These are phyloP conservation scores for Aspergillus novofumigatus DNA, from an alignment of 2,329 filamentous ascomycete species.

Conservation along the genomic window DNA sequence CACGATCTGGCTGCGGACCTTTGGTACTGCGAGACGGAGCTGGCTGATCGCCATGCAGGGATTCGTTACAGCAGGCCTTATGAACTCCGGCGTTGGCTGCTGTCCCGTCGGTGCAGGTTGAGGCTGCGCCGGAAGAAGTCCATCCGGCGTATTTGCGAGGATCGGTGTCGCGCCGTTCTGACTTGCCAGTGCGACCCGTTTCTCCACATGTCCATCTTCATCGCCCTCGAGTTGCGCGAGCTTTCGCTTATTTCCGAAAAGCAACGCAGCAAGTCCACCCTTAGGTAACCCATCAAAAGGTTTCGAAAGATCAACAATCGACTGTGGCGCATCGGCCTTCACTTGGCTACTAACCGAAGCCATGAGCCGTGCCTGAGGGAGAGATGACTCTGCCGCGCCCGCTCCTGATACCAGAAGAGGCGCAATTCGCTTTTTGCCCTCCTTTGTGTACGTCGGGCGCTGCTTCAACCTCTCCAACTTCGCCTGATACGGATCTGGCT, in stretches of 20 bases:
- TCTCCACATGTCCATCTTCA: slow-evolving; percentile 62
- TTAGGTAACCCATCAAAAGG: slow-evolving; percentile 90
- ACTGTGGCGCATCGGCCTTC: slow-evolving; percentile 70
- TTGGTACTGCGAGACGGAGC: slow-evolving; percentile 80
- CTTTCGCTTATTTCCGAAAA: slow-evolving; percentile 92
- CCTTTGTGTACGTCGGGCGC: slow-evolving; percentile 89
- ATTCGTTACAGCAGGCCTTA: slow-evolving; percentile 82
- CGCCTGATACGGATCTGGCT: slow-evolving; percentile 52
- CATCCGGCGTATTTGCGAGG: slow-evolving; percentile 70
- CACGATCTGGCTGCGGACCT: slow-evolving; percentile 76
- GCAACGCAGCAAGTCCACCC: slow-evolving; percentile 77
- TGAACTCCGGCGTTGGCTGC: slow-evolving; percentile 71
- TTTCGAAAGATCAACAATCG: slow-evolving; percentile 83
- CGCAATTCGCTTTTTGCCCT: slow-evolving; percentile 93
- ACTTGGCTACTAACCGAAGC: slow-evolving; percentile 64
- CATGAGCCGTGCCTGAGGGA: slow-evolving; percentile 84
- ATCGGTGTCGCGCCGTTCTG: slow-evolving; percentile 69
- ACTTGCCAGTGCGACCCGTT: slow-evolving; percentile 55
- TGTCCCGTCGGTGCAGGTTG: slow-evolving; percentile 57
- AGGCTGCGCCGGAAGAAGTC: slow-evolving; percentile 69
- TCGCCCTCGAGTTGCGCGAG: slow-evolving; percentile 68
- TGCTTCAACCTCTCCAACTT: slow-evolving; percentile 74
- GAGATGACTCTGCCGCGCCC: slow-evolving; percentile 77
- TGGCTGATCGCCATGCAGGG: slow-evolving; percentile 78
- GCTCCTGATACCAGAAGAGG: slow-evolving; percentile 88